Evolutionary conservation across 164 flowering plant species (phyloP).

Genomic region (Cinnamomum chago): DNA sequence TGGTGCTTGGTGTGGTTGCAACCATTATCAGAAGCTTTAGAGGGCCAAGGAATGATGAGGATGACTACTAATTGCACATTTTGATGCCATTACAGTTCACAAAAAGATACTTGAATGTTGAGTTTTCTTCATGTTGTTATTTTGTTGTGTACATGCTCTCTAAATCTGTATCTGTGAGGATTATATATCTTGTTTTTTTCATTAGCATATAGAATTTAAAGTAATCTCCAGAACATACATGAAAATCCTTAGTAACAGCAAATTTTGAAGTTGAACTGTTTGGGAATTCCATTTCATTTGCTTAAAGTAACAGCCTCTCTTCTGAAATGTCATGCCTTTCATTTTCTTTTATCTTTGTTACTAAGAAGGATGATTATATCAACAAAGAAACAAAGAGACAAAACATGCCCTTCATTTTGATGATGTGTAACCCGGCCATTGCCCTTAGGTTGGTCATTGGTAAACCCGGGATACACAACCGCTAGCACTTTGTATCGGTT

Average conservation of each 20-base stretch:
- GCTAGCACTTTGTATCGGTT: too few species aligned
- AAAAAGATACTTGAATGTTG: neutral
- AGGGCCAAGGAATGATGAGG: constrained; percentile 60
- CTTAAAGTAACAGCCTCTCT: too few species aligned
- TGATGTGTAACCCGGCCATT: too few species aligned
- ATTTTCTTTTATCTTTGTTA: too few species aligned
- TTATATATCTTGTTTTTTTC: neutral
- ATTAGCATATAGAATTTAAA: neutral
- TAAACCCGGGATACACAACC: too few species aligned
- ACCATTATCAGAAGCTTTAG: constrained; percentile 61
- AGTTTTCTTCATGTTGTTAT: neutral
- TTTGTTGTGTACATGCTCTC: neutral
- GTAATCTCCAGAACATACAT: neutral
- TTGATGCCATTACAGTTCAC: neutral
- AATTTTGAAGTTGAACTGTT: neutral
- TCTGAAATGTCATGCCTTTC: too few species aligned
- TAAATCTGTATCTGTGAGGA: neutral
- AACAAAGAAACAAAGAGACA: too few species aligned
- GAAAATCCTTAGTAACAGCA: neutral
- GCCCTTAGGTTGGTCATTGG: too few species aligned
- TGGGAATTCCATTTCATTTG: too few species aligned
- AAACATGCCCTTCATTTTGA: too few species aligned
- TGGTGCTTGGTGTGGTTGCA: constrained; percentile 69
- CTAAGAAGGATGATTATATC: too few species aligned
- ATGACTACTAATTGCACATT: constrained; percentile 21